These are phyloP conservation scores for Hanseniaspora uvarum DNA, from an alignment of 1,139 yeast species.

Conservation along the genomic window DNA sequence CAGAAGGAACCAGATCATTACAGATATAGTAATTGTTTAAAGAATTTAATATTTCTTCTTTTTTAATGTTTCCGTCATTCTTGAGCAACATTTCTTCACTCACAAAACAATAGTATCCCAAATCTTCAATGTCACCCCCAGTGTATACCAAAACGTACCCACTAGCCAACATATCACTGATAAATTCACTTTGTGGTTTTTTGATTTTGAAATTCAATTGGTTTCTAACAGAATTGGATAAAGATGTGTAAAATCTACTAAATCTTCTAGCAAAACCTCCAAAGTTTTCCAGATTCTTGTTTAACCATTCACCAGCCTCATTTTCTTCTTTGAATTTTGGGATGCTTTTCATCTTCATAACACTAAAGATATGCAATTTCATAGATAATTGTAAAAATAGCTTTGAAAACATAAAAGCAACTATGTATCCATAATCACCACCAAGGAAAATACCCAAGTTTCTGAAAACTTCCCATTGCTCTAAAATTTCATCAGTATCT, in stretches of 20 bases:
- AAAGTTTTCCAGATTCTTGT: conserved; percentile 72
- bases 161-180: conserved; percentile 34
- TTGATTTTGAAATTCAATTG: conserved; percentile 60
- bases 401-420: conserved; percentile 65
- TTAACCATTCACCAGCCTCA: conserved; percentile 70
- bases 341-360: conserved; percentile 61
- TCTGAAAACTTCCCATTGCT: conserved; percentile 64
- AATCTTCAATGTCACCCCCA: conserved; percentile 51
- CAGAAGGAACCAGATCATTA: conserved; percentile 30
- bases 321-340: conserved; percentile 41
- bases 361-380: conserved; percentile 60
- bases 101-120: conserved; percentile 41
- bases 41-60: conserved; percentile 32
- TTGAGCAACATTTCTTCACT: conserved; percentile 30
- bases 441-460: conserved; percentile 58
- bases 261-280: conserved; percentile 79
- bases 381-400: conserved; percentile 59
- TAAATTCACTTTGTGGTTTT: conserved; percentile 41
- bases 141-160: conserved; percentile 75
- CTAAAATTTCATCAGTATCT: conserved; percentile 81
- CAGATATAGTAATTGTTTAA: conserved; percentile 33
- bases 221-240: conserved; percentile 67
- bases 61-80: conserved; percentile 27
- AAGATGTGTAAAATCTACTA: conserved; percentile 60
- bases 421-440: conserved; percentile 75